Base-by-base conservation (phyloP, 768 basidiomycete species). In the Galerina marginata region DNA sequence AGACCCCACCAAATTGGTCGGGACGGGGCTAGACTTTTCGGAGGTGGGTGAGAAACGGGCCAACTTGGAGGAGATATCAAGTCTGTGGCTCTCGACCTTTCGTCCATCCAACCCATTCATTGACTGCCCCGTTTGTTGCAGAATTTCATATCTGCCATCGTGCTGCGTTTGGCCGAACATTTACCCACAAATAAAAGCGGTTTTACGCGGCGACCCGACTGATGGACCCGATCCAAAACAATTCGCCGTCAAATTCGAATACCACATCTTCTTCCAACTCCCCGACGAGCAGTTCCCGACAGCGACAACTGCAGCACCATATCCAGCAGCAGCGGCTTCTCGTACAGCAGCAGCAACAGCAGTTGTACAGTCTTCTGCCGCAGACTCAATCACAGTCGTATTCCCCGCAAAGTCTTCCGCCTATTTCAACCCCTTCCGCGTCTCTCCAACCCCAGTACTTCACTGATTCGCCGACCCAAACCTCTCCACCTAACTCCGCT, bases 401-500 rank as follows among this genome's bases (percentile, higher is more conserved):
- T 33, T 57, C 59, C 20, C 50, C 61, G 37, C 55, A 48, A 61
- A 47, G 58, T 26, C 59, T 66, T 29, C 59, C 58, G 23, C 61
- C 58, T 43, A 62, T 63, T 46, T 46, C 63, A 12, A 52, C 56
- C 11, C 20, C 56, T n/a, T 56, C 57, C 63, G 37, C 39, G 49
- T 66, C 11, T 61, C 67, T 38, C 61, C 64, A 45, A 63, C 63
- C 58, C 44, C 71, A 53, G 46, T 59, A 58, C 56, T 68, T 58
- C 58, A 40, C 39, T 38, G 56, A 62, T 54, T 62, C 57, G 57
- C 72, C 68, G 63, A 61, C 71, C 26, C 73, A 69, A 54, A n/a
- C 69, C 6, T 66, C 73, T 36, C 67, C 72, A n/a, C 65, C 74
- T 0, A 58, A 69, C 40, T 58, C 73, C 47, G 61, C 60, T 2